Conservation (phyloP, 495 filamentous ascomycete species). For the Penicillium verhagenii region DNA sequence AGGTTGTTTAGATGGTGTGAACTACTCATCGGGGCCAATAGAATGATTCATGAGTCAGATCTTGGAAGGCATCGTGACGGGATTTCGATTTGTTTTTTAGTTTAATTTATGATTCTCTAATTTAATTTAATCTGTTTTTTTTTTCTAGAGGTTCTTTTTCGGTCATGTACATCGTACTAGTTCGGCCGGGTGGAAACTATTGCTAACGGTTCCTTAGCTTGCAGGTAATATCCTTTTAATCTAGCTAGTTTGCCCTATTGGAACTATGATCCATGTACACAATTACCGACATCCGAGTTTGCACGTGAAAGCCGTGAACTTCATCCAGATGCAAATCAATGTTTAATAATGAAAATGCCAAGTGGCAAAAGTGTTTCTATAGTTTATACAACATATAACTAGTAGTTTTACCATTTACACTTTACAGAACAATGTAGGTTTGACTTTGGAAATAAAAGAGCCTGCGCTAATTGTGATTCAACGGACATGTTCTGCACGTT, state of each 20-base stretch:
- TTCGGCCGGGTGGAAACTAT: slow-evolving; percentile 11
- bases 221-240: background rate
- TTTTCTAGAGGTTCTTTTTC: background rate
- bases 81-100: background rate
- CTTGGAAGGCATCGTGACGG: slow-evolving; percentile 7
- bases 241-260: background rate
- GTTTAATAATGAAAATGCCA: background rate
- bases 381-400: too few species aligned
- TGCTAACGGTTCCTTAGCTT: slow-evolving; percentile 15
- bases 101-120: slow-evolving; percentile 2
- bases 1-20: slow-evolving; percentile 19
- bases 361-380: background rate
- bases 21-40: slow-evolving; percentile 24
- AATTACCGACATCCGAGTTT: slow-evolving; percentile 16
- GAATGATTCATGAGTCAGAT: slow-evolving; percentile 19
- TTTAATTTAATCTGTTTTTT: background rate
- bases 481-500: slow-evolving; percentile 22
- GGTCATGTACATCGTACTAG: slow-evolving; percentile 3
- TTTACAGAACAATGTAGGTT: too few species aligned
- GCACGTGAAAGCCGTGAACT: slow-evolving; percentile 17
- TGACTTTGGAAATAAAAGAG: background rate
- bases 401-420: background rate
- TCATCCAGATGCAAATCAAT: too few species aligned
- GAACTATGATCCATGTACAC: slow-evolving; percentile 9
- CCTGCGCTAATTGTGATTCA: slow-evolving; percentile 19